Evolutionary conservation across 1,284 basidiomycete species (phyloP).

Genomic region (Microstroma glucosiphilum): DNA sequence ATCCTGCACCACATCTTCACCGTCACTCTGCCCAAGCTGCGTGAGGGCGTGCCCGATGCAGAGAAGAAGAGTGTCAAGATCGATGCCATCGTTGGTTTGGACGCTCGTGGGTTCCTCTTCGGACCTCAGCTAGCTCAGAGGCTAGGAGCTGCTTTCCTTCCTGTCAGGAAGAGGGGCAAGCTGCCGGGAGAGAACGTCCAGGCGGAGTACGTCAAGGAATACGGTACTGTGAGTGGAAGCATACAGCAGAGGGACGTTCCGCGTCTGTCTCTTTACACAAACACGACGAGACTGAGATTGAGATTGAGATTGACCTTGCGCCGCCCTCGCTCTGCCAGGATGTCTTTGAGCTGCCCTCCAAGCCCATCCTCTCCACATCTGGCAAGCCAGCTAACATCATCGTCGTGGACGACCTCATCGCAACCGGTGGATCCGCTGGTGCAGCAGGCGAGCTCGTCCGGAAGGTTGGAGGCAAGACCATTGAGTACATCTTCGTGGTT

Average conservation of each 20-base stretch:
- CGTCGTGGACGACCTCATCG: conserved; percentile 91
- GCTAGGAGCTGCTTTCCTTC: conserved; percentile 89
- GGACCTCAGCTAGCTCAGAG: conserved; percentile 87
- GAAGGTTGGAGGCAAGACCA: conserved; percentile 71
- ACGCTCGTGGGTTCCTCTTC: conserved; percentile 91
- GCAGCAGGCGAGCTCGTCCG: conserved; percentile 86
- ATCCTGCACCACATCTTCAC: conserved; percentile 79
- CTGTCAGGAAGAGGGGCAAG: conserved; percentile 90
- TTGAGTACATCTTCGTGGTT: conserved; percentile 93
- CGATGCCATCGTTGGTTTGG: conserved; percentile 89
- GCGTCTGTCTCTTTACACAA: not conserved
- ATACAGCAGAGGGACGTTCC: not conserved
- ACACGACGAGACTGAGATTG: conserved; percentile 9
- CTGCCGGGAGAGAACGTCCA: conserved; percentile 77
- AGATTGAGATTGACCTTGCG: not conserved
- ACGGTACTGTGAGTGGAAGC: conserved; percentile 63
- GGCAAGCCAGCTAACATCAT: conserved; percentile 69
- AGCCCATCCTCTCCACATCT: conserved; percentile 62
- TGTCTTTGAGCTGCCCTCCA: conserved; percentile 87
- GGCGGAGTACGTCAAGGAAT: conserved; percentile 85
- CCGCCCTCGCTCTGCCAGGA: conserved; percentile 58
- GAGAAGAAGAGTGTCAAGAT: conserved; percentile 60
- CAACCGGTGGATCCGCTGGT: conserved; percentile 89
- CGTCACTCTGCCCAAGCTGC: conserved; percentile 58
- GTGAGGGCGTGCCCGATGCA: conserved; percentile 34